Evolutionary conservation across 1,284 basidiomycete genomes (phyloP), one percentile per base, ranked within the genome.

Genomic region (Ceratobasidium sp.): DNA sequence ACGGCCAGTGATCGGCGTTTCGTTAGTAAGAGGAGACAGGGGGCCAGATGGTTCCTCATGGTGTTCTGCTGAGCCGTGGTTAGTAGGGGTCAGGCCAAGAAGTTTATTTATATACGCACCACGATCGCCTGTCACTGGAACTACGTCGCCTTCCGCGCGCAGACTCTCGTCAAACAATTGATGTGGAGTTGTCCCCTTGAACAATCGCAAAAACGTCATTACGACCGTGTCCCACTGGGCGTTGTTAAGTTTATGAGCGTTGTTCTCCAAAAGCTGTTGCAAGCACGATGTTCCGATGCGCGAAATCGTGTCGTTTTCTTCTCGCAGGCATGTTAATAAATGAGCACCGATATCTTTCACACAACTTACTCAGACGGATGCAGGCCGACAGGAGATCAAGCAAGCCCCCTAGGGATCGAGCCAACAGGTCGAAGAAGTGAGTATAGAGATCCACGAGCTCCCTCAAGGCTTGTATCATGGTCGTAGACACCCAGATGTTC

Each of bases 401-500:
- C 54, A 99, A 84, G 22, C 95, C 95, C 79, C 98, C 95, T 69
- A 99, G 85, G 82, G 94, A 92, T 58, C 92, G 88, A 80, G 97
- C 95, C 78, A 99, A 83, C 13, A 91, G 96, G 76, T 95, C 93
- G 81, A 98, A 99, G 84, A 96, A 98, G 84, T 90, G 94, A 1
- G 98, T 98, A 83, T 98, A 99, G 24, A 99, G 88, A 80, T 98
- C 95, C 76, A 99, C 94, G 77, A 99, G 86, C 82, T 98, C 95
- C 43, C 98, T 89, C 74, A 99, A 86, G 0, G 98, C 98, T 81
- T 99, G 97, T 74, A 99, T 98, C 92, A 99, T 96, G 0, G 98
- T 99, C 8, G 98, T 98, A 54, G 96, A 98, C 61, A 99, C 84
- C 98, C 98, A 99, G 16, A 99, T 96, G 79, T 95, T 98, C 95